Evolutionary conservation across 305 asterid species (phyloP).

Genomic region (Plantago lanceolata): DNA sequence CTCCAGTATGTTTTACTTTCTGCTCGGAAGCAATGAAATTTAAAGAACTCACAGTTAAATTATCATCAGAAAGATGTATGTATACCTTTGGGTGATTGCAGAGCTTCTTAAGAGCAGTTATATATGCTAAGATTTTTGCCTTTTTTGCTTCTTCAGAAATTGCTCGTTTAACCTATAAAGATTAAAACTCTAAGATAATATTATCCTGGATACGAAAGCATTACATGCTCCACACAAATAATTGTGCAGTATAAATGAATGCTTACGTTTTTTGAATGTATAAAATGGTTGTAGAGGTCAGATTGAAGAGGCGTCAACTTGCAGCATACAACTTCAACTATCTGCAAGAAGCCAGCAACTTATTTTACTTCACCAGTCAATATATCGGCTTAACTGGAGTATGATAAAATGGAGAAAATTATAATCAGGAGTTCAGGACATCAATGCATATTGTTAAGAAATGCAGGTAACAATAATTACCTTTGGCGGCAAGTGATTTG

Average conservation of each 20-base stretch:
- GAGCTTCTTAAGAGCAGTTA: conserved; percentile 95
- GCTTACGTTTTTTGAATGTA: conserved; percentile 92
- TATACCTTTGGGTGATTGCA: conserved; percentile 98
- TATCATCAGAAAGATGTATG: conserved; percentile 17
- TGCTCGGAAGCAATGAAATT: conserved; percentile 18
- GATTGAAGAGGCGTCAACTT: conserved; percentile 84
- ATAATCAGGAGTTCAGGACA: not conserved
- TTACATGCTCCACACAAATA: not conserved
- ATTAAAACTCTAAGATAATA: conserved; percentile 15
- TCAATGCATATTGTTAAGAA: not conserved
- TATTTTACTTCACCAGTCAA: conserved; percentile 19
- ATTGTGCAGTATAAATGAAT: not conserved
- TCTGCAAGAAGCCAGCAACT: conserved; percentile 41
- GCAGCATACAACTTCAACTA: conserved; percentile 94
- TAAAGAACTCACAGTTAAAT: conserved; percentile 11
- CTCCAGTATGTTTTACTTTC: conserved; percentile 16
- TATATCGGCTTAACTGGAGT: conserved; percentile 15
- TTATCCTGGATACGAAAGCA: not conserved
- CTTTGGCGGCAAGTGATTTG: conserved; percentile 99
- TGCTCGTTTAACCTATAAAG: conserved; percentile 77
- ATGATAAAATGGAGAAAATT: conserved; percentile 12
- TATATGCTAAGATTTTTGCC: conserved; percentile 84
- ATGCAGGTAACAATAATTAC: conserved; percentile 37
- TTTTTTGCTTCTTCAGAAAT: conserved; percentile 77
- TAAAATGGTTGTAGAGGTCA: conserved; percentile 78